Base-by-base conservation (phyloP, 495 filamentous ascomycete genomes). In the Neurospora sp. region DNA sequence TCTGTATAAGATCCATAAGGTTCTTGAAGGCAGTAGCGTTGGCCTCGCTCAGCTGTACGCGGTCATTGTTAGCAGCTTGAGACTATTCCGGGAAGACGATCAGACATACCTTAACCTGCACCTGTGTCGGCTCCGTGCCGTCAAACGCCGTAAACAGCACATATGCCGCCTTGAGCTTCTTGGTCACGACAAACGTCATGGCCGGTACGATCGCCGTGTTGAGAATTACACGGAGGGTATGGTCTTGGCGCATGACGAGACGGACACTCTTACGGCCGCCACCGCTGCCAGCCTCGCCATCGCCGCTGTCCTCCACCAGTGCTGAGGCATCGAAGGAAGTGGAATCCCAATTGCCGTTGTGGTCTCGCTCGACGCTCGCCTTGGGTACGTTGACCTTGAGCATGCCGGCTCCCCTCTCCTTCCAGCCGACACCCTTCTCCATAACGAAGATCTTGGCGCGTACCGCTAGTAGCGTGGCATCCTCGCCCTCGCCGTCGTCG, bases 241-340 rank as follows among this genome's bases (percentile, higher is more conserved):
- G 92, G 75, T 97, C 93, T 59, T 95, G 93, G 6, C 94, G 89
- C 90, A 97, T 93, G 73, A 97, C 88, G 76, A 97, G 87, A 35
- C 94, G 90, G 12, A 89, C 89, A 35, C 76, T 73, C 59, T 79
- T 77, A 1, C 72, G 72, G n/a, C 40, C 73, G 8, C 73, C 54
- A n/a, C 77, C 75, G 35, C 40, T 70, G 18, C 72, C 54, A 9
- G 76, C 76, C 41, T 71, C 74, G 16, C 81, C 79, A 27, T 82
- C 82, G 9, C 81, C 81, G 20, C 84, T 82, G 35, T 82, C 82
- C n/a, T 83, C 82, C 18, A 83, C 82, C 7, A 86, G 78, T 14
- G 78, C 81, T 10, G 86, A 87, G n/a, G 80, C 81, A 71, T 87
- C 85, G 69, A 88, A 88, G 11, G 80, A 82, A 23, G 78, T 79